These are phyloP conservation scores for Ophiostoma piceae DNA, from an alignment of 2,329 filamentous ascomycete genomes.

Conservation along the genomic window DNA sequence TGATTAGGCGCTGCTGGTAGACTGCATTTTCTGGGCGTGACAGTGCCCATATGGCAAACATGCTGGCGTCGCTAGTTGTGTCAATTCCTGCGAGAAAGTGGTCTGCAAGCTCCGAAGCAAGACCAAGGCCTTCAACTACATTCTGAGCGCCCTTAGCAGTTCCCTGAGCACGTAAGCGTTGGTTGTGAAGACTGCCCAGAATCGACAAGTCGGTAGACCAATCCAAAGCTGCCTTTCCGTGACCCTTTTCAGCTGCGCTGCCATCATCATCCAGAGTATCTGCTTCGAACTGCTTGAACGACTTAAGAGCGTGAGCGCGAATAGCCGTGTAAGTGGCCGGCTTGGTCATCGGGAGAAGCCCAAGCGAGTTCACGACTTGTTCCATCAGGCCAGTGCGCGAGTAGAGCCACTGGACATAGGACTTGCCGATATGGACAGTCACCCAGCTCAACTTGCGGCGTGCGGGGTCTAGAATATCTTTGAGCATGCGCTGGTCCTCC, in stretches of 20 bases:
- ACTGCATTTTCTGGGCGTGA: conserved; percentile 40
- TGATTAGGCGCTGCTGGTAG: conserved; percentile 42
- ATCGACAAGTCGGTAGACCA: conserved; percentile 31
- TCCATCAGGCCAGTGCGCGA: conserved; percentile 38
- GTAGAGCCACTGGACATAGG: conserved; percentile 46
- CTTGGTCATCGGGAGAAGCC: conserved; percentile 45
- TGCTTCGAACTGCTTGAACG: conserved; percentile 28
- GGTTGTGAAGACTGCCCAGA: conserved; percentile 36
- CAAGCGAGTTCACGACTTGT: conserved; percentile 32
- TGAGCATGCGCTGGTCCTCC: conserved; percentile 39
- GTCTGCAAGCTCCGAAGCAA: conserved; percentile 50
- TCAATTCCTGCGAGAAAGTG: conserved; percentile 51
- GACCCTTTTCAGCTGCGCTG: background rate
- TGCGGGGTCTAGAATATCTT: conserved; percentile 45
- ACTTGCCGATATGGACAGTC: conserved; percentile 40
- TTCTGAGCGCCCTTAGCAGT: conserved; percentile 25
- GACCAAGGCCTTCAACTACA: conserved; percentile 38
- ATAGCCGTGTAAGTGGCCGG: conserved; percentile 49
- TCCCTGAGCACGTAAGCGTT: background rate
- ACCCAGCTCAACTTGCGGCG: conserved; percentile 47
- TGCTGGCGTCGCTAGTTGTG: conserved; percentile 44
- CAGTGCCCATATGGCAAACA: conserved; percentile 47
- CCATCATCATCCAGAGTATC: background rate
- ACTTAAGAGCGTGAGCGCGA: conserved; percentile 33
- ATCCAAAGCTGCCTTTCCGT: conserved; percentile 23